phyloP scores from a whole-genome alignment of 164 flowering plant species.

The Paratinospora sagittata region DNA sequence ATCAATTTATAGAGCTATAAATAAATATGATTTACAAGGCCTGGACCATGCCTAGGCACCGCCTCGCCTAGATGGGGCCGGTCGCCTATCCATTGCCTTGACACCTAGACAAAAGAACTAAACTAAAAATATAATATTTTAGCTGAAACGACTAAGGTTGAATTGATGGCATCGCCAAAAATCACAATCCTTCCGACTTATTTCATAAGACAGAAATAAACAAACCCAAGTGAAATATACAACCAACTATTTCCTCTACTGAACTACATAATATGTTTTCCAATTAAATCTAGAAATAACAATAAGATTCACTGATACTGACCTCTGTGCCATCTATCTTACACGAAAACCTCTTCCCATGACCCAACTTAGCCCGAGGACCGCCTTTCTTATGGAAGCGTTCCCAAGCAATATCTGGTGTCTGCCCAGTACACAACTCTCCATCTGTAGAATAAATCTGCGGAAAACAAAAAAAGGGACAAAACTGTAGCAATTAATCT shows the following conservation, averaged over 20 bases:
- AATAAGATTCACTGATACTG: background rate
- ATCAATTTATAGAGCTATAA: too few relatives aligned
- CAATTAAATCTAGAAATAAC: too few relatives aligned
- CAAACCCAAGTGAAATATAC: too few relatives aligned
- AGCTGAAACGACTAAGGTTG: background rate
- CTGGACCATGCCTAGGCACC: too few relatives aligned
- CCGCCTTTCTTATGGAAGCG: conserved; percentile 59
- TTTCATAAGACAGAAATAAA: background rate
- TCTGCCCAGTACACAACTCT: conserved; percentile 59
- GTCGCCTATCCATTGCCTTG: too few relatives aligned
- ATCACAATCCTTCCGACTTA: background rate
- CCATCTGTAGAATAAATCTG: conserved; percentile 69
- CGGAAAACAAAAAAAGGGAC: background rate
- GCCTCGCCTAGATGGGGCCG: too few relatives aligned
- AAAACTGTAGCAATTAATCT: background rate
- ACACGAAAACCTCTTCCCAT: conserved; percentile 70
- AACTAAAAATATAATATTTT: background rate
- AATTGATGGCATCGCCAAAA: background rate
- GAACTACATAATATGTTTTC: too few relatives aligned
- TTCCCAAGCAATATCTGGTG: conserved; percentile 87
- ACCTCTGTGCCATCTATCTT: conserved; percentile 90
- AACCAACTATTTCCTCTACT: too few relatives aligned
- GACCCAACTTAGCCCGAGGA: conserved; percentile 46
- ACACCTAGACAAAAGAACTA: too few relatives aligned
- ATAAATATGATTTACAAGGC: too few relatives aligned